phyloP scores from a whole-genome alignment of 2,329 filamentous ascomycete genomes.

The Fusarium clavum region DNA sequence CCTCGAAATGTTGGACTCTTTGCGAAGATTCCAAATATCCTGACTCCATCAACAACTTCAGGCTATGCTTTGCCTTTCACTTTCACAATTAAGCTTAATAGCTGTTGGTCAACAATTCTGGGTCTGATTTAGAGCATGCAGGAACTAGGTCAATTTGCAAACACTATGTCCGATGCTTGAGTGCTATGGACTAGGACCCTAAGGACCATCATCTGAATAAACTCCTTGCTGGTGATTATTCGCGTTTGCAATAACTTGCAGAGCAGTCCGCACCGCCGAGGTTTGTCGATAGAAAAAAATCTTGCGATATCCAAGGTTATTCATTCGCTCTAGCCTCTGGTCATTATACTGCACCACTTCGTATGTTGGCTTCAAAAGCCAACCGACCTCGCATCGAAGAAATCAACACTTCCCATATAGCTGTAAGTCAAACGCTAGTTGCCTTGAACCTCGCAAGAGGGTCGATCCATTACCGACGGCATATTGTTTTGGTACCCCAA shows the following conservation, averaged over 20 bases:
- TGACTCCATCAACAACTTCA: neutral
- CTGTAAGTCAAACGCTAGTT: constrained; percentile 11
- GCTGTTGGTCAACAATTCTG: neutral
- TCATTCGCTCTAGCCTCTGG: constrained; percentile 3
- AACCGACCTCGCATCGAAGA: neutral
- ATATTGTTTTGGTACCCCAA: constrained; percentile 39
- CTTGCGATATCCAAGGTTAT: neutral
- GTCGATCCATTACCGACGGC: constrained; percentile 21
- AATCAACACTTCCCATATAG: neutral
- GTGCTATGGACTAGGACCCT: neutral
- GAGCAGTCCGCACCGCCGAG: neutral
- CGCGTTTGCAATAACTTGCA: neutral
- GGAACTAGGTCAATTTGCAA: constrained; percentile 1
- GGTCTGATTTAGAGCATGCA: neutral
- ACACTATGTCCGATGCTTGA: neutral
- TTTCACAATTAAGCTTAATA: constrained; percentile 4
- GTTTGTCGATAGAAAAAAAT: neutral
- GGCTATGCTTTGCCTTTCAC: neutral
- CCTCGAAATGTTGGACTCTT: neutral
- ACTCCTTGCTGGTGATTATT: neutral
- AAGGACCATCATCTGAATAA: neutral
- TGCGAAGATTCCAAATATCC: constrained; percentile 1
- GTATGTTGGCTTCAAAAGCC: neutral
- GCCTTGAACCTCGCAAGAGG: constrained; percentile 10
- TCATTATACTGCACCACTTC: neutral